Evolutionary conservation across 208 protist genomes (phyloP).

Genomic region (Borovskyia barvae): DNA sequence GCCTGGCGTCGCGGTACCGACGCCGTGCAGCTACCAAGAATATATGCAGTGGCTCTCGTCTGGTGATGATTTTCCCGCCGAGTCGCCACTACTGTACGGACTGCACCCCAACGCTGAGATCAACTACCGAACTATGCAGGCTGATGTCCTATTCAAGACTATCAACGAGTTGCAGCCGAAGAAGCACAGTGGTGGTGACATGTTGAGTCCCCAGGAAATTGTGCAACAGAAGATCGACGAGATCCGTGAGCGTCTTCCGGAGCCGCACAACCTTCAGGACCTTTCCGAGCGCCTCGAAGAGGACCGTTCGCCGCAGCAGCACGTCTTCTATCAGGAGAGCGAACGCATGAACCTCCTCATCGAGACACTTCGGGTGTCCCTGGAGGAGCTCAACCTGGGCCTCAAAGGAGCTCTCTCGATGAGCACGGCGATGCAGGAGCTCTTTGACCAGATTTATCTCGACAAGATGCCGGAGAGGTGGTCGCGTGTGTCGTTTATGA

Average conservation of each 20-base stretch:
- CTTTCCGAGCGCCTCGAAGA: slow-evolving; percentile 93
- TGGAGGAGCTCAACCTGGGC: slow-evolving; percentile 97
- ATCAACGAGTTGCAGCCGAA: slow-evolving; percentile 97
- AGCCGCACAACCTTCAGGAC: slow-evolving; percentile 92
- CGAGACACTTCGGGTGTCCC: slow-evolving; percentile 83
- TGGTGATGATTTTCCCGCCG: slow-evolving; percentile 87
- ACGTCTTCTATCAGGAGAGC: slow-evolving; percentile 98
- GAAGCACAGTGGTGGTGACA: slow-evolving; percentile 83
- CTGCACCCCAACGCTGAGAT: slow-evolving; percentile 99
- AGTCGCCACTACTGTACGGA: slow-evolving; percentile 96
- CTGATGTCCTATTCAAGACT: slow-evolving; percentile 95
- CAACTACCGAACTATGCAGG: slow-evolving; percentile 96
- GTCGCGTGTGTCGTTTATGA: slow-evolving; percentile 96
- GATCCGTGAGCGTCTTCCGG: slow-evolving; percentile 88
- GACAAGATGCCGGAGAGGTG: slow-evolving; percentile 94
- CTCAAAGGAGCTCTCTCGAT: slow-evolving; percentile 95
- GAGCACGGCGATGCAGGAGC: slow-evolving; percentile 88
- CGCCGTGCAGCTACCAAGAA: slow-evolving; percentile 89
- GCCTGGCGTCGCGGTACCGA: slow-evolving; percentile 88
- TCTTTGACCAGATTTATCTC: slow-evolving; percentile 92
- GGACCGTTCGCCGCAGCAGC: slow-evolving; percentile 97
- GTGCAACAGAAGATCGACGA: slow-evolving; percentile 93
- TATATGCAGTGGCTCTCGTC: slow-evolving; percentile 95
- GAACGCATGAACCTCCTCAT: slow-evolving; percentile 98
- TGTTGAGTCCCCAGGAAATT: slow-evolving; percentile 88